These are phyloP conservation scores for Penicillium sp. DNA, from an alignment of 2,329 filamentous ascomycete genomes.

Conservation along the genomic window DNA sequence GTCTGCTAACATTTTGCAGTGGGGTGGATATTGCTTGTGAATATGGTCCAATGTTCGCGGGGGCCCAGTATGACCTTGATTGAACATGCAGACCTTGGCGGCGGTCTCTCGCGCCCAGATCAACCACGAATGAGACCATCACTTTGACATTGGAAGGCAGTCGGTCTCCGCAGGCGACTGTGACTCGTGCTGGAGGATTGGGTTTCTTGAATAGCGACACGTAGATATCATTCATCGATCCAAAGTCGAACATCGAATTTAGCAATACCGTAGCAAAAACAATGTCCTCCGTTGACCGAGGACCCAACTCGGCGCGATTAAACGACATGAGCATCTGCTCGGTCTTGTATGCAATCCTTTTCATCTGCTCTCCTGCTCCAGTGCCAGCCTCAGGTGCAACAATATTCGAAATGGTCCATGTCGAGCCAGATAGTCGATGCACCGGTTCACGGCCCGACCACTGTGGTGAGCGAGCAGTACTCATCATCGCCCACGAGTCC, in stretches of 20 bases:
- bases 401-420: slow-evolving; percentile 41
- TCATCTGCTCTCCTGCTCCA: slow-evolving; percentile 44
- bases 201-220: slow-evolving; percentile 69
- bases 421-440: slow-evolving; percentile 25
- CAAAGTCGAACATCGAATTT: slow-evolving; percentile 76
- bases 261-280: slow-evolving; percentile 64
- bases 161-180: slow-evolving; percentile 70
- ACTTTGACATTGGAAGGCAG: slow-evolving; percentile 63
- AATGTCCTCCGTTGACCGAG: slow-evolving; percentile 40
- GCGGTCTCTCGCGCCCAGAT: slow-evolving; percentile 32
- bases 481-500: neutral
- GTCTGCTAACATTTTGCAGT: slow-evolving; percentile 27
- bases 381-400: slow-evolving; percentile 41
- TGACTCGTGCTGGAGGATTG: slow-evolving; percentile 82
- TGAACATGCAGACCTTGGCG: slow-evolving; percentile 76
- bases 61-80: slow-evolving; percentile 93
- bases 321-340: slow-evolving; percentile 8
- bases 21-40: slow-evolving; percentile 71
- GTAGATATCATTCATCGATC: slow-evolving; percentile 72
- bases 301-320: slow-evolving; percentile 6
- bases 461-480: neutral
- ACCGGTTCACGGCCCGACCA: slow-evolving; percentile 15
- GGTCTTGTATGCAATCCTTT: slow-evolving; percentile 30
- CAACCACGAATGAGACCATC: slow-evolving; percentile 57
- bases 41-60: slow-evolving; percentile 95